Evolutionary conservation across 768 basidiomycete genomes (phyloP), one percentile per base, ranked within the genome.

Genomic region (Lentinula lateritia): DNA sequence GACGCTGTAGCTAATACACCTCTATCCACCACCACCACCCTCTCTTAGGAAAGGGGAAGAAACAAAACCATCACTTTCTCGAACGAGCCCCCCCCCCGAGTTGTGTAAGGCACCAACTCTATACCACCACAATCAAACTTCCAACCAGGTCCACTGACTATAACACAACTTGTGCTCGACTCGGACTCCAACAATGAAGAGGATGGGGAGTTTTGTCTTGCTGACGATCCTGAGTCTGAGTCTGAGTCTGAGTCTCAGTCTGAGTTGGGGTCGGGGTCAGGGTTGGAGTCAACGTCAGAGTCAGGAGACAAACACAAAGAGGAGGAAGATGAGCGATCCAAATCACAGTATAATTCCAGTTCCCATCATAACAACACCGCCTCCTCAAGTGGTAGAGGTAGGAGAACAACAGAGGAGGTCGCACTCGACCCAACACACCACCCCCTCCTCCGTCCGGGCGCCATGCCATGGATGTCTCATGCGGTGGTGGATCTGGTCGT

Each of bases 391-490:
- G n/a, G n/a, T n/a, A n/a, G n/a, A n/a, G n/a, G n/a, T n/a, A n/a
- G n/a, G n/a, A n/a, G n/a, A n/a, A n/a, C n/a, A n/a, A n/a, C n/a
- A 2, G 80, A 77, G 13, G 78, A 75, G 4, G 77, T 75, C 32
- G 80, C 80, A 50, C 73, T 90, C 18, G 77, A 83, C 46, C 80
- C 80, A 4, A 76, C 76, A 20, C 76, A 78, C 48, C 89, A 90
- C 69, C 88, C 88, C 1, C 71, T 90, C 2, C 71, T 90, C 60
- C 77, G 80, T 12, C 83, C 84, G 0, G 89, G 88, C 28, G 86
- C 87, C 10, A 80, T 90, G 79, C 87, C 86, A 5, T 75, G 76
- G 50, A 86, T 90, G 83, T 85, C 83, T n/a, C 81, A 79, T 55
- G 83, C 85, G 2, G 83, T 83, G 1, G 75, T 90, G 50, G 78